Percentiles rank a stretch among this genome's conserved stretches.
phyloP scores from a whole-genome alignment of 106 monocot species.

The Xerophyta viscosa region DNA sequence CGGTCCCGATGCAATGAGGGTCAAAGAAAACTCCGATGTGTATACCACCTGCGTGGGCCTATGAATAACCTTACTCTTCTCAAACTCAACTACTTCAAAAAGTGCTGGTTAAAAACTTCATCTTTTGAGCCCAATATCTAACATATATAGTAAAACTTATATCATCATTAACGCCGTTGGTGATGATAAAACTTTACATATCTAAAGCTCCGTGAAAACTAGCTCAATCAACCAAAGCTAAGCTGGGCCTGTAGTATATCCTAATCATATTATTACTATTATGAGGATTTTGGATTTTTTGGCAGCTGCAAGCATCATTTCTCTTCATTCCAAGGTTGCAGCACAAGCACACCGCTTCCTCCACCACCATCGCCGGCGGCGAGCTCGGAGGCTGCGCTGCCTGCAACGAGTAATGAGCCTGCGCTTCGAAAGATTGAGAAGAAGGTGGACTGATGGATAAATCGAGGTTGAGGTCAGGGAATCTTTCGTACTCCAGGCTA shows the following conservation, averaged over 20 bases:
- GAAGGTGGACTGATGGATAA: conserved; percentile 28
- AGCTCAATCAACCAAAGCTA: not conserved
- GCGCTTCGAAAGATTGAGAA: not conserved
- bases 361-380: not conserved
- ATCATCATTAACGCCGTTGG: too few species aligned
- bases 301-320: conserved; percentile 14
- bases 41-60: too few species aligned
- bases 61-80: too few species aligned
- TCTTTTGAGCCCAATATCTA: too few species aligned
- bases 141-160: too few species aligned
- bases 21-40: too few species aligned
- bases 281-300: not conserved
- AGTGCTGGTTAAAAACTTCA: too few species aligned
- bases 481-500: too few species aligned
- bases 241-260: not conserved
- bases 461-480: conserved; percentile 23
- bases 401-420: not conserved
- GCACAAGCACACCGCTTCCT: conserved; percentile 14
- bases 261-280: not conserved
- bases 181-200: too few species aligned
- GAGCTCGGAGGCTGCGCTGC: not conserved
- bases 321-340: conserved; percentile 14
- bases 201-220: too few species aligned
- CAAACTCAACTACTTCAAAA: too few species aligned
- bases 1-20: too few species aligned